Evolutionary conservation across 2,329 filamentous ascomycete species (phyloP).

Genomic region (Calycina marina): DNA sequence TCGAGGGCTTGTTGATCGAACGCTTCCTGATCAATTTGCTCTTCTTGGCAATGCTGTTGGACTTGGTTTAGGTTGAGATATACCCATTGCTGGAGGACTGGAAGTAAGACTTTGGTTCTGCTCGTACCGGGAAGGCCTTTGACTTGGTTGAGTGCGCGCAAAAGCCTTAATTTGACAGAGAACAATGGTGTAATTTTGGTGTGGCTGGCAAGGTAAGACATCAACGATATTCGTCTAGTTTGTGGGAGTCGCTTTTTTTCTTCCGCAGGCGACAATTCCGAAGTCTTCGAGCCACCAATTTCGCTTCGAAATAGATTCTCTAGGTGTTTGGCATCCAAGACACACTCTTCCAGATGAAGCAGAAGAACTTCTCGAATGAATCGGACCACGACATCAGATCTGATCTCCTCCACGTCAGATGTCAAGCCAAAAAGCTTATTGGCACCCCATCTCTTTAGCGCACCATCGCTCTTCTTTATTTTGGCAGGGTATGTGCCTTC

Average conservation of each 20-base stretch:
- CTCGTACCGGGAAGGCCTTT: conserved; percentile 56
- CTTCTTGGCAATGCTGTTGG: conserved; percentile 30
- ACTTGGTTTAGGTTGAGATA: conserved; percentile 36
- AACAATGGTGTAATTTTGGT: conserved; percentile 52
- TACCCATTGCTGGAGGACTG: conserved; percentile 57
- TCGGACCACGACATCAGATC: conserved; percentile 39
- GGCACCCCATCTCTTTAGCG: conserved; percentile 39
- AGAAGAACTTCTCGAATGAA: conserved; percentile 54
- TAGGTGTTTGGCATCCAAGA: conserved; percentile 64
- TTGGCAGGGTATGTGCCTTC: conserved; percentile 32
- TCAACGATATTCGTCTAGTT: conserved; percentile 45
- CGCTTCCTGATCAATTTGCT: conserved; percentile 31
- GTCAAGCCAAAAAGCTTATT: conserved; percentile 48
- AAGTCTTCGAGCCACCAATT: conserved; percentile 37
- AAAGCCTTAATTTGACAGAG: conserved; percentile 52
- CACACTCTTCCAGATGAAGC: conserved; percentile 69
- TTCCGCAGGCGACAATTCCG: conserved; percentile 29
- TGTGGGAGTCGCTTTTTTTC: conserved; percentile 34
- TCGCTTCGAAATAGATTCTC: conserved; percentile 44
- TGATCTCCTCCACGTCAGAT: conserved; percentile 40
- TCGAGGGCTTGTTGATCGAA: conserved; percentile 37
- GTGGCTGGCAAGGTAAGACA: conserved; percentile 63
- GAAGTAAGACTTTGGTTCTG: conserved; percentile 63
- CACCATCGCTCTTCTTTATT: conserved; percentile 26
- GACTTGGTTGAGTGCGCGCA: conserved; percentile 58